These are phyloP conservation scores for Tremella yokohamensis DNA, from an alignment of 768 basidiomycete species.

Conservation along the genomic window DNA sequence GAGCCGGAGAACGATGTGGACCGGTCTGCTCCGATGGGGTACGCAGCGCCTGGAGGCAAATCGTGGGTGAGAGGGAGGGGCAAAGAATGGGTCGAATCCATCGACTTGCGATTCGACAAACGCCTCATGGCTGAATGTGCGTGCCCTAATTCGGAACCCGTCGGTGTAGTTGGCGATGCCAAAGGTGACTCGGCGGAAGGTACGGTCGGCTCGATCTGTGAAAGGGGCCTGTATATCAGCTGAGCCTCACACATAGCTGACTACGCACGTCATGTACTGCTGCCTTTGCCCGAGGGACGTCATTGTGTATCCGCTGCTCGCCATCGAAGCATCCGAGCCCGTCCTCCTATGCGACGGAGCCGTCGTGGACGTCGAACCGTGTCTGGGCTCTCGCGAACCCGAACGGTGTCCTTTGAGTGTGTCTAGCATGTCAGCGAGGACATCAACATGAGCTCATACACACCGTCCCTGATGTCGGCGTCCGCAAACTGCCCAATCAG, in stretches of 20 bases:
- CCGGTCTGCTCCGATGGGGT: slow-evolving; percentile 27
- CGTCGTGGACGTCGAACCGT: slow-evolving; percentile 18
- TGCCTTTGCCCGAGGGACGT: slow-evolving; percentile 26
- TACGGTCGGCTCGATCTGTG: slow-evolving; percentile 33
- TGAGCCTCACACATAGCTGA: slow-evolving; percentile 3
- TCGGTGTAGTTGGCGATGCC: slow-evolving; percentile 38
- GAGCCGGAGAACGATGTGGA: slow-evolving; percentile 48
- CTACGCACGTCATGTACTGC: slow-evolving; percentile 17
- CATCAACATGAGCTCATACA: not conserved
- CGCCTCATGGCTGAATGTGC: slow-evolving; percentile 23
- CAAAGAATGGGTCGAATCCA: slow-evolving; percentile 42
- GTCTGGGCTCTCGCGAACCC: not conserved
- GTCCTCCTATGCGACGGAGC: slow-evolving; percentile 36
- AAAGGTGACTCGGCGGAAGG: slow-evolving; percentile 20
- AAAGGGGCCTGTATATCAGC: slow-evolving; percentile 26
- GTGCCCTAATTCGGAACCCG: slow-evolving; percentile 33
- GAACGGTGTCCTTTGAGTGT: too few relatives aligned
- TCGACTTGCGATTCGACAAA: slow-evolving; percentile 39
- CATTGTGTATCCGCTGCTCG: slow-evolving; percentile 41
- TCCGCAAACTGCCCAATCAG: slow-evolving; percentile 4
- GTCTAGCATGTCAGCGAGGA: too few relatives aligned
- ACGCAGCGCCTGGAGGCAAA: slow-evolving; percentile 32
- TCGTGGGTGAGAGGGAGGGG: slow-evolving; percentile 18
- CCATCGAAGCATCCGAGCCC: slow-evolving; percentile 42
- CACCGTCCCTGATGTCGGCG: not conserved